Percentiles rank a stretch among this genome's conserved stretches.
phyloP scores from a whole-genome alignment of 2,329 filamentous ascomycete species.

The Fonsecaea erecta region DNA sequence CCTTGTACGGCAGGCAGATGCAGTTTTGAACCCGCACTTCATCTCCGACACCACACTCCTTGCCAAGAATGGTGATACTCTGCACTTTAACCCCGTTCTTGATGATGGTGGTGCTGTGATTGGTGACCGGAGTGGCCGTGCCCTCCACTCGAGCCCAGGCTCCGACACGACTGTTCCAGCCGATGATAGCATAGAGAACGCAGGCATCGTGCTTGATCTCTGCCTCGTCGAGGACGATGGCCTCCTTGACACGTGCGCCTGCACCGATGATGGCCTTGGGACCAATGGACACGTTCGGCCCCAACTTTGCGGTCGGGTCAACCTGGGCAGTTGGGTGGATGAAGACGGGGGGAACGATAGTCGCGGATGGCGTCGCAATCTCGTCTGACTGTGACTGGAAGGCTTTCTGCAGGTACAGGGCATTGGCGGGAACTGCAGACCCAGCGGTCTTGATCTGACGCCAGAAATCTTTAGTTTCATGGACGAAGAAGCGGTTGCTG shows the following conservation, averaged over 20 bases:
- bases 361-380: constrained; percentile 79
- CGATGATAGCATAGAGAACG: constrained; percentile 92
- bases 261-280: constrained; percentile 84
- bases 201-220: constrained; percentile 98
- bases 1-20: constrained; percentile 95
- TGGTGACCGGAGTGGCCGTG: constrained; percentile 82
- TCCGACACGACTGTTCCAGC: constrained; percentile 93
- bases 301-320: constrained; percentile 93
- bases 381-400: constrained; percentile 81
- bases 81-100: constrained; percentile 99
- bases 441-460: constrained; percentile 99
- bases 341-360: constrained; percentile 89
- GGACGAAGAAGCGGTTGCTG: constrained; percentile 96
- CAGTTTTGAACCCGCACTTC: constrained; percentile 98
- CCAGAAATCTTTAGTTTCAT: constrained; percentile 99
- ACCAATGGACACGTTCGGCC: constrained; percentile 94
- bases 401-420: constrained; percentile 93
- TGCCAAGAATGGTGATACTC: constrained; percentile 95
- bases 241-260: constrained; percentile 91
- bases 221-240: constrained; percentile 90
- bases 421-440: constrained; percentile 94
- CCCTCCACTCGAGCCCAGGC: constrained; percentile 99
- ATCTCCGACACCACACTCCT: constrained; percentile 92
- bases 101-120: constrained; percentile 90
- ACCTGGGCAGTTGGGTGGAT: constrained; percentile 91